phyloP scores from a whole-genome alignment of 768 basidiomycete genomes.

The Russula emetica region DNA sequence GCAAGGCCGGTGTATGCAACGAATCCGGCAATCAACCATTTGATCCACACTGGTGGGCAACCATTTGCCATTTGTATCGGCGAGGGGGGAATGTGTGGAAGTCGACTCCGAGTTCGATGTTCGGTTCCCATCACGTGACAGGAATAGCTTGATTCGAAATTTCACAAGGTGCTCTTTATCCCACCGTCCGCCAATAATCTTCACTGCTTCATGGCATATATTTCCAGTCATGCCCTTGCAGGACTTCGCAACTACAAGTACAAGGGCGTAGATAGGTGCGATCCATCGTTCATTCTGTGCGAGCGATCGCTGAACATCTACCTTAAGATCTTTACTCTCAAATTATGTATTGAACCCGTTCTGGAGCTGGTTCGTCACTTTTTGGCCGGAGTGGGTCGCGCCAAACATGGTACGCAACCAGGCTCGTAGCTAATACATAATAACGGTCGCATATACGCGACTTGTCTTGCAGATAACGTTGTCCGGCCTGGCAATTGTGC shows the following conservation, averaged over 20 bases:
- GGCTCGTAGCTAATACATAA: neutral
- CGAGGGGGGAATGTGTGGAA: too few species aligned
- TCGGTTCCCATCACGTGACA: too few species aligned
- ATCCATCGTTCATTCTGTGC: slow-evolving; percentile 11
- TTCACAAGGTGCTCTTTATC: too few species aligned
- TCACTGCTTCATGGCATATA: slow-evolving; percentile 49
- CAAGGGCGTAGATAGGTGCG: slow-evolving; percentile 76
- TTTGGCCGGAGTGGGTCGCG: slow-evolving; percentile 80
- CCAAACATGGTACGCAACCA: slow-evolving; percentile 75
- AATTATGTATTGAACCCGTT: slow-evolving; percentile 75
- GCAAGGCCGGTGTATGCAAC: neutral
- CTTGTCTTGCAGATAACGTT: slow-evolving; percentile 70
- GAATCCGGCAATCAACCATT: neutral
- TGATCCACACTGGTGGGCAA: too few species aligned
- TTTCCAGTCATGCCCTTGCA: slow-evolving; percentile 61
- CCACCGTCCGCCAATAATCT: neutral
- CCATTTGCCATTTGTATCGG: too few species aligned
- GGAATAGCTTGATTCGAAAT: too few species aligned
- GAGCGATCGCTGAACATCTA: neutral
- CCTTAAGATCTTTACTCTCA: slow-evolving; percentile 64
- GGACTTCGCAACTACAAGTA: slow-evolving; percentile 77
- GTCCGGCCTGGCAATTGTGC: slow-evolving; percentile 74
- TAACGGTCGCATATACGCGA: neutral
- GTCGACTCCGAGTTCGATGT: too few species aligned
- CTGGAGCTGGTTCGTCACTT: slow-evolving; percentile 88